Conservation (phyloP, 106 monocot species). For the Allium fistulosum region DNA sequence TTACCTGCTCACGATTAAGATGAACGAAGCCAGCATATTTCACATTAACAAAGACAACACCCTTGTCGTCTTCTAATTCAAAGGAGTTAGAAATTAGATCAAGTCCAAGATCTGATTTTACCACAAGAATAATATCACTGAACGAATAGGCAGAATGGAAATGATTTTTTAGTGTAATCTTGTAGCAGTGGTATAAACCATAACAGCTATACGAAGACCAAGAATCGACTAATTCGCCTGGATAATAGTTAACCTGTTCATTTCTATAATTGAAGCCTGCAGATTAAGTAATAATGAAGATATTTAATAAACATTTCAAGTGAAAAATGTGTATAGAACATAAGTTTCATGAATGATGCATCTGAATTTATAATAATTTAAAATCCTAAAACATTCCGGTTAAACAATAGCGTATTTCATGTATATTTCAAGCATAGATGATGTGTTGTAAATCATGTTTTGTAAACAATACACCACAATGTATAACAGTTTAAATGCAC, state of each 20-base stretch:
- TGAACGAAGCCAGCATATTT: conserved; percentile 23
- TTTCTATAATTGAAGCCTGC: conserved; percentile 13
- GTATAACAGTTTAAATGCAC: no score
- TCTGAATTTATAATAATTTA: no score
- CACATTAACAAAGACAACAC: conserved; percentile 21
- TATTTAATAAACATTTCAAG: no score
- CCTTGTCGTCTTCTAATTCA: conserved; percentile 19
- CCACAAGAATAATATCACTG: conserved; percentile 38
- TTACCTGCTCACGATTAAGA: conserved; percentile 34
- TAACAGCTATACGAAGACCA: conserved; percentile 40
- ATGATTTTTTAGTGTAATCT: conserved; percentile 22
- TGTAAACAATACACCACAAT: no score
- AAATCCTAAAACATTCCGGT: no score
- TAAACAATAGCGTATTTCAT: no score
- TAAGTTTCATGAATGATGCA: no score
- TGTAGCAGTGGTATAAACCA: conserved; percentile 51
- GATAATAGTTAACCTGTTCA: conserved; percentile 41
- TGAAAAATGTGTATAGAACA: no score
- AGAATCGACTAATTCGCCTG: conserved; percentile 38
- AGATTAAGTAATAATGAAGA: not conserved
- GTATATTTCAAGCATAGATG: no score
- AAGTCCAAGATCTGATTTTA: conserved; percentile 46
- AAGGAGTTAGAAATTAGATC: conserved; percentile 34
- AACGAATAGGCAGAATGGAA: conserved; percentile 7
- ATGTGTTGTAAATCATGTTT: no score